Conservation (phyloP, 768 basidiomycete genomes). For the Solioccasus polychromus region DNA sequence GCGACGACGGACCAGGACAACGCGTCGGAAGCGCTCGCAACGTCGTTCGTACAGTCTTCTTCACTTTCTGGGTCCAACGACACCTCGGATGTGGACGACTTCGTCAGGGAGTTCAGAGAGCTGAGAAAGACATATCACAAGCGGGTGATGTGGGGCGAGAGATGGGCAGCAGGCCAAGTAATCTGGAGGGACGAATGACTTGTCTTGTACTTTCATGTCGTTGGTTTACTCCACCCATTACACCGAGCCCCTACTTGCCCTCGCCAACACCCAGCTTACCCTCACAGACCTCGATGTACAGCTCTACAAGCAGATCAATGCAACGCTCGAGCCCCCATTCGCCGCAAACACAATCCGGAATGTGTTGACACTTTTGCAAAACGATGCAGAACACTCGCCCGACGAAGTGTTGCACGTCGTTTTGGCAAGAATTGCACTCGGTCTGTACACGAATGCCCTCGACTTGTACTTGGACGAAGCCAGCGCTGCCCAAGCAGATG, state of each 20-base stretch:
- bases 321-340: constrained; percentile 22
- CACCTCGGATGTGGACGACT: constrained; percentile 69
- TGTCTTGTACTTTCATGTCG: constrained; percentile 11
- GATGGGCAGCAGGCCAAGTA: constrained; percentile 84
- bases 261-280: constrained; percentile 11
- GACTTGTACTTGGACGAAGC: constrained; percentile 67
- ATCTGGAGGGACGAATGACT: constrained; percentile 68
- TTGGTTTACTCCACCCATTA: constrained; percentile 27
- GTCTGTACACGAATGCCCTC: constrained; percentile 63
- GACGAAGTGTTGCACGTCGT: constrained; percentile 34
- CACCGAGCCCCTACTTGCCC: constrained; percentile 21
- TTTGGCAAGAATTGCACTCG: constrained; percentile 47
- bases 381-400: constrained; percentile 5
- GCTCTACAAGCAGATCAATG: constrained; percentile 15
- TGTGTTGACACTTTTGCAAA: constrained; percentile 16
- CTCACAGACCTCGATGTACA: constrained; percentile 7
- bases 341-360: constrained; percentile 13
- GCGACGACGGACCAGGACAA: constrained; percentile 91
- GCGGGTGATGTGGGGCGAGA: constrained; percentile 83
- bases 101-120: constrained; percentile 86
- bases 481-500: constrained; percentile 65
- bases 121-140: constrained; percentile 90
- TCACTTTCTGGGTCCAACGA: constrained; percentile 28
- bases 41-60: constrained; percentile 73
- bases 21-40: constrained; percentile 77